These are phyloP conservation scores for Plantago major DNA, from an alignment of 257 asterid species.

Conservation along the genomic window DNA sequence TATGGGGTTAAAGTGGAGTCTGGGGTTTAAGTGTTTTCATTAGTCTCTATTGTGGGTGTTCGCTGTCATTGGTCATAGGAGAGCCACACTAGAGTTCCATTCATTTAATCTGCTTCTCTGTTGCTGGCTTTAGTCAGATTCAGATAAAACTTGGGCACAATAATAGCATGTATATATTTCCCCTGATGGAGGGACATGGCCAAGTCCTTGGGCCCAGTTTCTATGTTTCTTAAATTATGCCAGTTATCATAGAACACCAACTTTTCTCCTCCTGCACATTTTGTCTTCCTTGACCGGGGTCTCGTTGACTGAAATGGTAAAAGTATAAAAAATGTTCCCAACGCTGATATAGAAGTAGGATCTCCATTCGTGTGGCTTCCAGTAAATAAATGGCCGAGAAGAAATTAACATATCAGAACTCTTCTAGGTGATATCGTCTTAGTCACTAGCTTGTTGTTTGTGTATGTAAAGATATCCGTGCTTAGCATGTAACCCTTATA, in stretches of 20 bases:
- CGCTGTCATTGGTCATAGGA: background rate
- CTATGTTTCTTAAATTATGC: background rate
- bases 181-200: background rate
- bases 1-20: slow-evolving; percentile 7
- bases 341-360: background rate
- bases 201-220: background rate
- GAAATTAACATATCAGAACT: too few species aligned
- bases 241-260: slow-evolving; percentile 1
- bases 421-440: too few species aligned
- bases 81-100: background rate
- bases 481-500: background rate
- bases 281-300: background rate
- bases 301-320: background rate
- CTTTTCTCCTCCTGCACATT: background rate
- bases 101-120: background rate
- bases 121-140: slow-evolving; percentile 3
- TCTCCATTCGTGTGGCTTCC: background rate
- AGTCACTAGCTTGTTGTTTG: too few species aligned
- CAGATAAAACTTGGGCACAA: background rate
- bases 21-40: background rate
- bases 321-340: background rate
- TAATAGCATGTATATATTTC: background rate
- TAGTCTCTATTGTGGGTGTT: background rate
- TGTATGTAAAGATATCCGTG: background rate
- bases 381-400: too few species aligned